phyloP scores from a whole-genome alignment of 805 yeast genomes.

The Komagataella phaffii region DNA sequence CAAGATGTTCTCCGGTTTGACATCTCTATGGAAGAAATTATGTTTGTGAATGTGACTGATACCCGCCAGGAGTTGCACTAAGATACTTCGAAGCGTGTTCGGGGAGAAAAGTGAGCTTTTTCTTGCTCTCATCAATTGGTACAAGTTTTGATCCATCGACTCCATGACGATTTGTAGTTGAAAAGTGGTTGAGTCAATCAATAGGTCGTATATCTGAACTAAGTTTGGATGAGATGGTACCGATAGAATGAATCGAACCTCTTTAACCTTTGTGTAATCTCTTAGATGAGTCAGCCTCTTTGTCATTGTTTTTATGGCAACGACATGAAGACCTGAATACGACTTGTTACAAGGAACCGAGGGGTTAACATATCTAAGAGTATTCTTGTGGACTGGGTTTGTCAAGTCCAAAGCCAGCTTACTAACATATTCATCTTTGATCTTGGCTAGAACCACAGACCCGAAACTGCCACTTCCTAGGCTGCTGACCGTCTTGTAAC shows the following conservation, averaged over 20 bases:
- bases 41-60: constrained; percentile 66
- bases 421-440: constrained; percentile 1
- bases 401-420: constrained; percentile 10
- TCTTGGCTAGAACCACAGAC: constrained; percentile 48
- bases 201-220: constrained; percentile 67
- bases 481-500: constrained; percentile 36
- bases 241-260: constrained; percentile 49
- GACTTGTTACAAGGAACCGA: constrained; percentile 5
- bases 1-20: constrained; percentile 87
- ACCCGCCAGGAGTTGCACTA: constrained; percentile 64
- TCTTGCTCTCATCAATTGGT: constrained; percentile 61
- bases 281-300: constrained; percentile 35
- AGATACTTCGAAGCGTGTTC: constrained; percentile 47
- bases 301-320: constrained; percentile 78
- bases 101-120: constrained; percentile 38
- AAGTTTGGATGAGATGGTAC: constrained; percentile 62
- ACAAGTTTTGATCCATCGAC: constrained; percentile 68
- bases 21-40: constrained; percentile 73
- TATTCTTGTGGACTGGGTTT: constrained; percentile 10
- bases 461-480: constrained; percentile 76
- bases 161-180: constrained; percentile 82
- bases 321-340: constrained; percentile 17
- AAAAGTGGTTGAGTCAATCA: constrained; percentile 47
- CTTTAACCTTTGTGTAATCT: constrained; percentile 48
- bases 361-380: constrained; percentile 38